Conservation (phyloP, 129 eudicot genomes). For the Pittosporum tobira region DNA sequence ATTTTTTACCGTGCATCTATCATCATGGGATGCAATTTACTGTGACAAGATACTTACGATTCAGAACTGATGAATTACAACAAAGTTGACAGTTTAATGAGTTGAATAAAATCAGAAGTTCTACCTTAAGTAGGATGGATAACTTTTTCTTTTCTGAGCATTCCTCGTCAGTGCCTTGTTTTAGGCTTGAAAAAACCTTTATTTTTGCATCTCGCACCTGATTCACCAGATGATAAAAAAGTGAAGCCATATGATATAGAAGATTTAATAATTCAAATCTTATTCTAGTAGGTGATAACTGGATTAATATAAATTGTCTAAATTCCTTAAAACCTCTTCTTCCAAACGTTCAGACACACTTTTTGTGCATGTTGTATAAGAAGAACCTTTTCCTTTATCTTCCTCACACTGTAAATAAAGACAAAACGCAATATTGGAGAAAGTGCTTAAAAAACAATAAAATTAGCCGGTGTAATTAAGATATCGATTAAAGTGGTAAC, state of each 20-base stretch:
- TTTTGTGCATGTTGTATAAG: conserved; percentile 40
- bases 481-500: conserved; percentile 23
- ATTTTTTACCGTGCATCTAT: background rate
- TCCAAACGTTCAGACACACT: conserved; percentile 60
- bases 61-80: background rate
- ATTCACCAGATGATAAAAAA: conserved; percentile 17
- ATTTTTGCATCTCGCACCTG: conserved; percentile 92
- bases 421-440: conserved; percentile 3
- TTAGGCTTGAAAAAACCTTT: conserved; percentile 67
- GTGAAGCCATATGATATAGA: too few relatives aligned
- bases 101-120: background rate
- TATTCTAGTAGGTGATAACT: too few relatives aligned
- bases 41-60: background rate
- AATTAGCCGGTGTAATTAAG: background rate
- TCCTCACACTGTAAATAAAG: conserved; percentile 53
- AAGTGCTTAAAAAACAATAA: background rate
- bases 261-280: too few relatives aligned
- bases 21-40: background rate
- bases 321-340: conserved; percentile 51
- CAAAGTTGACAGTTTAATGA: background rate
- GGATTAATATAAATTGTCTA: background rate
- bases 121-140: conserved; percentile 67
- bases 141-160: conserved; percentile 65
- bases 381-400: conserved; percentile 57
- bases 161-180: conserved; percentile 66